Evolutionary conservation across 495 filamentous ascomycete genomes (phyloP).

Genomic region (Penicillium pancosmium): DNA sequence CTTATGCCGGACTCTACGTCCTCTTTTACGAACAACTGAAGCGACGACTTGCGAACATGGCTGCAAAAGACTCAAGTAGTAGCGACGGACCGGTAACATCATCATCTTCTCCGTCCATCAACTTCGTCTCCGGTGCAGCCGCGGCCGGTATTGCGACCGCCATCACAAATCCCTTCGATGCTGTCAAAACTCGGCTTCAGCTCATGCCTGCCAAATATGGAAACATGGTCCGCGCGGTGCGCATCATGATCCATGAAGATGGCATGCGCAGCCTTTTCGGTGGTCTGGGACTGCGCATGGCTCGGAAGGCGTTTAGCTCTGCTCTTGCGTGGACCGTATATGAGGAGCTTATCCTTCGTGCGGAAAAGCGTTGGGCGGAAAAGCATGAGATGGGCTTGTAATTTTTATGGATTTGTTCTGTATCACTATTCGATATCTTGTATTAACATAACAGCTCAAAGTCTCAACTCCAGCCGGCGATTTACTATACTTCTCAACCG

Average conservation of each 20-base stretch:
- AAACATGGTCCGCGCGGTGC: slow-evolving; percentile 79
- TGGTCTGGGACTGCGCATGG: slow-evolving; percentile 85
- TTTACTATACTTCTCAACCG: background rate
- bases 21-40: slow-evolving; percentile 93
- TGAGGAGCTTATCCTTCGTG: slow-evolving; percentile 83
- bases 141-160: slow-evolving; percentile 82
- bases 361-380: slow-evolving; percentile 63
- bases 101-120: slow-evolving; percentile 69
- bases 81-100: slow-evolving; percentile 28
- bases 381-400: slow-evolving; percentile 32
- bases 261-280: slow-evolving; percentile 81
- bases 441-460: slow-evolving; percentile 28
- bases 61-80: slow-evolving; percentile 5
- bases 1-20: slow-evolving; percentile 94
- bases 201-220: slow-evolving; percentile 80
- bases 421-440: slow-evolving; percentile 13
- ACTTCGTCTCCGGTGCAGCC: slow-evolving; percentile 77
- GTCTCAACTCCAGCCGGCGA: slow-evolving; percentile 3
- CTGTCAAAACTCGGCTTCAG: slow-evolving; percentile 93
- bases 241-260: slow-evolving; percentile 79
- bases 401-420: background rate
- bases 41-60: slow-evolving; percentile 54
- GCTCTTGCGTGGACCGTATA: slow-evolving; percentile 97
- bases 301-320: slow-evolving; percentile 85
- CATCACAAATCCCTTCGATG: slow-evolving; percentile 94